Base-by-base conservation (phyloP, 1,284 basidiomycete genomes). In the Trametes hirsuta region DNA sequence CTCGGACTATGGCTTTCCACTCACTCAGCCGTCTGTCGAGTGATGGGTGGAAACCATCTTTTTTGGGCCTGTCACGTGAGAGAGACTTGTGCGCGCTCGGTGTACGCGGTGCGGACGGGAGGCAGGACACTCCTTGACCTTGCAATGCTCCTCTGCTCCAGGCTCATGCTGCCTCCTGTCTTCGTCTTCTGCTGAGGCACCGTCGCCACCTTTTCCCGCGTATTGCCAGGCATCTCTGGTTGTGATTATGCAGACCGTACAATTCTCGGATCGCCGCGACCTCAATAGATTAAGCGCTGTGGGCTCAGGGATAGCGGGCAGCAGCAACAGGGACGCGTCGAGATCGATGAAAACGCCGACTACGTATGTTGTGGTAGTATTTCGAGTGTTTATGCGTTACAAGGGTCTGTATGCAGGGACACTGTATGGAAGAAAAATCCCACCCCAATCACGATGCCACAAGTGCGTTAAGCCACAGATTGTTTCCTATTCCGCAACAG, bases 391-490 rank as follows among this genome's bases (percentile, higher is more conserved):
- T 10, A 39, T 6, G 15, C 36, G 11, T 50, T 12, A 14, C 9
- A 14, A 6, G 21, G 3, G 22, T 15, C 12, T 30, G 30, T 30
- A 2, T 30, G 30, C 10, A 50, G 48, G 14, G 36, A 34, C n/a
- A 15, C 25, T 35, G n/a, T 39, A n/a, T 35, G 41, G 40, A 35
- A 44, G 10, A 18, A 18, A 35, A 18, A 39, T 10, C 56, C 56
- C 10, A 25, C 12, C 2, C 56, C 44, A 37, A 58, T 58, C 14
- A 5, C 10, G 8, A 52, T 25, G 22, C 49, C 49, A 30, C 34
- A 12, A 22, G 56, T 58, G 42, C 50, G 56, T 52, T 24, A 24
- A 58, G 56, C 56, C 56, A 58, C 56, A 22, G 3, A 24, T 30
- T 4, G 3, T 15, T 6, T 45, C 25, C 40, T 40, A 14, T 34